Evolutionary conservation across 441 rosid genomes (phyloP), one percentile per base, ranked within the genome.

Genomic region (Jatropha multifida): DNA sequence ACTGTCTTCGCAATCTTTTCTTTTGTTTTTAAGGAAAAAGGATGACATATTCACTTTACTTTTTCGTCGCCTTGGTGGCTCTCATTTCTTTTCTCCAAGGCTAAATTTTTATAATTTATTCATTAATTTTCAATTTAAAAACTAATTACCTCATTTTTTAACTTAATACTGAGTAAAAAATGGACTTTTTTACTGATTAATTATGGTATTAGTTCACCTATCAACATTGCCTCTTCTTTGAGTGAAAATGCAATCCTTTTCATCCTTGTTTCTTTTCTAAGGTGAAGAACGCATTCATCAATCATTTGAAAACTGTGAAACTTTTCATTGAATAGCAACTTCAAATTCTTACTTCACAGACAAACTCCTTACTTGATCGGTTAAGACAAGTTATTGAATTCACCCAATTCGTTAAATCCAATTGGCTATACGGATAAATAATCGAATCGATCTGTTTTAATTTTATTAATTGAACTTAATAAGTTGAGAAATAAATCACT

Each of bases 231-330:
- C 10, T 72, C 26, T 44, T 59, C 60, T 72, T 10, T 27, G 58
- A 44, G 60, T 42, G 66, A 27, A 26, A 61, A 40, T 38, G 64
- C 1, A 27, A 58, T 71, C 52, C 41, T 52, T 52, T 23, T 27
- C 8, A 51, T 7, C 51, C 42, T 52, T 71, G 55, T 71, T 71
- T 55, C 37, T 71, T 48, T 52, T 74, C 54, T 44, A 65, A 74
- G 77, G 55, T 7, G 55, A 65, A 66, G 64, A 65, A 9, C 3
- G 46, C 32, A 7, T 18, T 41, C 23, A 55, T 55, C 65, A 63
- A 64, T 74, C 77, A 74, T 38, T 74, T 40, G 69, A 51, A 64
- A 74, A 52, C 69, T n/a, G 42, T 58, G 12, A 42, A 23, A 59
- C 66, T 71, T 58, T 37, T 5, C 51, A 44, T 7, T 71, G 55